These are phyloP conservation scores for Geotrichum australiense DNA, from an alignment of 1,139 yeast genomes.

Conservation along the genomic window DNA sequence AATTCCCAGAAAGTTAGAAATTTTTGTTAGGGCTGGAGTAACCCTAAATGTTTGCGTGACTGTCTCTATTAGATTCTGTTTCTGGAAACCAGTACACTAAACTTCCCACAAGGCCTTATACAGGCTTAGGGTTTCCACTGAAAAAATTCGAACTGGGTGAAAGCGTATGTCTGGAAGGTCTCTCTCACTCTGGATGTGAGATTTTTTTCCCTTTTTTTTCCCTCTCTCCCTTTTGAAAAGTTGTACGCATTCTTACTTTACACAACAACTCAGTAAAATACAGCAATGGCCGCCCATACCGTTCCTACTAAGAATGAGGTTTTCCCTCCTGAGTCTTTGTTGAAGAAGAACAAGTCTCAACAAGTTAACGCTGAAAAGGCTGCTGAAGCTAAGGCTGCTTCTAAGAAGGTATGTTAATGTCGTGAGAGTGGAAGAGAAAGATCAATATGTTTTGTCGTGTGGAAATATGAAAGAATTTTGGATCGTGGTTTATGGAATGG, in stretches of 20 bases:
- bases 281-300: constrained; percentile 20
- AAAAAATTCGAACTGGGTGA: constrained; percentile 3
- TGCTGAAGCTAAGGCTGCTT: constrained; percentile 81
- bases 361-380: constrained; percentile 57
- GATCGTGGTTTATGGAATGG: too few species aligned
- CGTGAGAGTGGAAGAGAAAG: too few species aligned
- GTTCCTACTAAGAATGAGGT: constrained; percentile 25
- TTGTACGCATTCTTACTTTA: constrained; percentile 16
- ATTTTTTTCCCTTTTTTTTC: constrained; percentile 6
- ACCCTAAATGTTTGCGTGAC: constrained; percentile 8
- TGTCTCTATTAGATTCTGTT: not conserved
- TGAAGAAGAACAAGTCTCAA: constrained; percentile 85
- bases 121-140: constrained; percentile 3
- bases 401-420: constrained; percentile 68
- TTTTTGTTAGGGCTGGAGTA: constrained; percentile 13
- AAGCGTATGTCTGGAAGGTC: too few species aligned
- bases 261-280: constrained; percentile 10
- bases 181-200: too few species aligned
- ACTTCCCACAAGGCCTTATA: too few species aligned
- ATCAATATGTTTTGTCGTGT: too few species aligned
- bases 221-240: constrained; percentile 8
- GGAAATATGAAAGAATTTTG: too few species aligned
- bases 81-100: not conserved
- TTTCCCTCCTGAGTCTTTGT: constrained; percentile 81
- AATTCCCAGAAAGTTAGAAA: too few species aligned